phyloP scores from a whole-genome alignment of 495 filamentous ascomycete species.

The Neurospora cerealis region DNA sequence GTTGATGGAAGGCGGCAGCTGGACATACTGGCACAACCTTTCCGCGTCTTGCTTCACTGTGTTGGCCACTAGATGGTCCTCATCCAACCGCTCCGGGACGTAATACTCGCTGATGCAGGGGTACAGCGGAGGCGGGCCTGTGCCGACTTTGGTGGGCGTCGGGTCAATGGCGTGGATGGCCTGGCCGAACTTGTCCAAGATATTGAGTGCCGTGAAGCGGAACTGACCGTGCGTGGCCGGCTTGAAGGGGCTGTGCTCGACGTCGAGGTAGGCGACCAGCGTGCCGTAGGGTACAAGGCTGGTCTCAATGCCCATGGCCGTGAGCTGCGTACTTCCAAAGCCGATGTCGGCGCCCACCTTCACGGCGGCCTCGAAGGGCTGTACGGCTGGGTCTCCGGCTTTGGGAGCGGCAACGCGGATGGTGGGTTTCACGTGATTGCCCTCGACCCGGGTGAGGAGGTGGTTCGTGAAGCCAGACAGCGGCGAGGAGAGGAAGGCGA shows the following conservation, averaged over 20 bases:
- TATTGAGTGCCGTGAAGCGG: conserved; percentile 39
- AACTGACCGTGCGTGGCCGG: conserved; percentile 37
- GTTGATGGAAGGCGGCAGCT: conserved; percentile 41
- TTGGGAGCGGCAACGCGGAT: background rate
- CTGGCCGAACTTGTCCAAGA: conserved; percentile 44
- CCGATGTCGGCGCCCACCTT: background rate
- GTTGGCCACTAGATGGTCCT: background rate
- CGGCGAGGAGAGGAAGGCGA: conserved; percentile 15
- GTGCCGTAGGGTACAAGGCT: conserved; percentile 23
- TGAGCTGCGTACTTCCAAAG: conserved; percentile 3
- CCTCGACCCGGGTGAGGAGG: background rate
- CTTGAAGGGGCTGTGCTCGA: conserved; percentile 22
- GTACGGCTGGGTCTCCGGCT: background rate
- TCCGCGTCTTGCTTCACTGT: background rate
- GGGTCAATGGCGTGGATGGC: conserved; percentile 26
- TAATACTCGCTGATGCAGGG: conserved; percentile 18
- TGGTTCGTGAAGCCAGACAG: background rate
- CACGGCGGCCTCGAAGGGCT: conserved; percentile 10
- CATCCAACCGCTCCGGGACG: conserved; percentile 1
- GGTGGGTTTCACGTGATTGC: conserved; percentile 34
- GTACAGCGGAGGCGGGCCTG: conserved; percentile 21
- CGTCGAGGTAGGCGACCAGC: background rate
- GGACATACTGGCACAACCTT: conserved; percentile 25
- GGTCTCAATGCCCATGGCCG: conserved; percentile 14
- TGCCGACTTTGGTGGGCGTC: background rate